Percentiles rank a stretch among this genome's conserved stretches.
Evolutionary conservation across 2,329 filamentous ascomycete species (phyloP).

Genomic region (Tolypocladium amazonense): DNA sequence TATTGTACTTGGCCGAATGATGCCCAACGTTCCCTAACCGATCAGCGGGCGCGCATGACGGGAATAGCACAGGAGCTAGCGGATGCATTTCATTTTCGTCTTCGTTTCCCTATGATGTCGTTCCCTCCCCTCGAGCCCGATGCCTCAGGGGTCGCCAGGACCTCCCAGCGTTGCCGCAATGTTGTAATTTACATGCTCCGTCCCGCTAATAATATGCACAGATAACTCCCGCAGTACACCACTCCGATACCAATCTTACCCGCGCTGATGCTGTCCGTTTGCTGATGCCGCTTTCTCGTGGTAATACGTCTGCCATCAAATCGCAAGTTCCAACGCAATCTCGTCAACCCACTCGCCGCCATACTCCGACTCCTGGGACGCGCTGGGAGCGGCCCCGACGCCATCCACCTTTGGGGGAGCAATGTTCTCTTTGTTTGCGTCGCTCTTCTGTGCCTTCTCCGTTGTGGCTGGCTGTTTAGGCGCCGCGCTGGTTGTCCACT

Average conservation of each 20-base stretch:
- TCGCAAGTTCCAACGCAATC: slow-evolving; percentile 17
- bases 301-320: slow-evolving; percentile 2
- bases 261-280: neutral
- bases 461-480: neutral
- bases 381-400: neutral
- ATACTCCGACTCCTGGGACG: slow-evolving; percentile 27
- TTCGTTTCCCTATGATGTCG: neutral
- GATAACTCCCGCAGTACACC: neutral
- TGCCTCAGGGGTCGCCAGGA: neutral
- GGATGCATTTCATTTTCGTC: neutral
- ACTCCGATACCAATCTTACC: neutral
- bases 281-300: neutral
- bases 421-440: slow-evolving; percentile 14
- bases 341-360: slow-evolving; percentile 28
- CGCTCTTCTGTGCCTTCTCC: neutral
- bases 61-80: neutral
- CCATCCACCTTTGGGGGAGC: slow-evolving; percentile 1
- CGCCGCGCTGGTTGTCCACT: neutral
- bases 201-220: neutral
- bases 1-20: neutral
- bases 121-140: neutral
- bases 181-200: neutral
- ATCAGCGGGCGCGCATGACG: too few relatives aligned
- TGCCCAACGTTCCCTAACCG: neutral
- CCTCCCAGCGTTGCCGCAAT: neutral